phyloP scores from a whole-genome alignment of 768 basidiomycete genomes.

The Boletellus ananiceps region DNA sequence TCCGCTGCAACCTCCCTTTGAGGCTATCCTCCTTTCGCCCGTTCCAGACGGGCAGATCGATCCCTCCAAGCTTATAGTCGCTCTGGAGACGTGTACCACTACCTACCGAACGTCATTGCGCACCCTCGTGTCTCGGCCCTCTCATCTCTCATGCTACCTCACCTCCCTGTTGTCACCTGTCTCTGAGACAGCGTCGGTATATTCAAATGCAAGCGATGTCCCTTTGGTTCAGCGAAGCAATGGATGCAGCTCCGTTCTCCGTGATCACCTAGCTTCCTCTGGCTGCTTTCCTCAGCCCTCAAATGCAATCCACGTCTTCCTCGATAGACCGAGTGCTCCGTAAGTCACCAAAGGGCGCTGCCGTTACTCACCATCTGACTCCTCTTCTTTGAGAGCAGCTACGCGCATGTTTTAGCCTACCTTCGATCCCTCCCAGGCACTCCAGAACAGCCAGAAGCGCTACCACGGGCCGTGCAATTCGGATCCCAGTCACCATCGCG shows the following conservation, averaged over 20 bases:
- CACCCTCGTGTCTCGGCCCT: constrained; percentile 66
- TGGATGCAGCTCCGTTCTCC: constrained; percentile 50
- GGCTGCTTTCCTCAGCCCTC: constrained; percentile 47
- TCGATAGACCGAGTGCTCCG: constrained; percentile 78
- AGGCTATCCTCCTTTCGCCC: constrained; percentile 60
- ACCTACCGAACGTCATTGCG: constrained; percentile 62
- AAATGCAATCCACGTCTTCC: constrained; percentile 61
- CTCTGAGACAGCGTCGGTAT: constrained; percentile 52
- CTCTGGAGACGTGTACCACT: constrained; percentile 67
- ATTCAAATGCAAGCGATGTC: constrained; percentile 46
- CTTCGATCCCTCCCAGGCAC: constrained; percentile 54
- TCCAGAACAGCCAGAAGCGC: constrained; percentile 43
- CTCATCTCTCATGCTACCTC: constrained; percentile 60
- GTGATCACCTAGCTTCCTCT: constrained; percentile 58
- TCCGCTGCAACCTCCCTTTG: constrained; percentile 56
- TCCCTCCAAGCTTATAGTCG: constrained; percentile 59
- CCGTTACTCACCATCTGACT: constrained; percentile 1
- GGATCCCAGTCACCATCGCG: constrained; percentile 41
- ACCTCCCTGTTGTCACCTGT: constrained; percentile 38
- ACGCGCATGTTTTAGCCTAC: constrained; percentile 65
- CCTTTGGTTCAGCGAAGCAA: constrained; percentile 17
- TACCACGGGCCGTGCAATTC: constrained; percentile 60
- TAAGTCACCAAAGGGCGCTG: constrained; percentile 38
- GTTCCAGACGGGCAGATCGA: constrained; percentile 47
- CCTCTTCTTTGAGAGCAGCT: constrained; percentile 38